A percentile compares a stretch with the other conserved stretches of the same genome.
Conservation (phyloP, 352 stramenopile genomes). For the Pythium rishiriense region DNA sequence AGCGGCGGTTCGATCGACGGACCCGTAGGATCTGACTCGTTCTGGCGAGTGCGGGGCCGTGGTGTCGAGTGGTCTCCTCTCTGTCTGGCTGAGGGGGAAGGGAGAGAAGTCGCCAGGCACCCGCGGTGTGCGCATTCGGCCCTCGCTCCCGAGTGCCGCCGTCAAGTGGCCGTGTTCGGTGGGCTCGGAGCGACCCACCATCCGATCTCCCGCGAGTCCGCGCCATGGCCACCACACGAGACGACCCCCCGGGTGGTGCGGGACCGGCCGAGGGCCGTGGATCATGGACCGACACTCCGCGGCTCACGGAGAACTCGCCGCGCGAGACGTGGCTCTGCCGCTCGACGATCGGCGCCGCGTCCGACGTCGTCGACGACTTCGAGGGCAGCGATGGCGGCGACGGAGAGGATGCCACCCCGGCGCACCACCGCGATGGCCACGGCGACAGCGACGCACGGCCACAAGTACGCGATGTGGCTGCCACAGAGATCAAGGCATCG, state of each 20-base stretch:
- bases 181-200: slow-evolving; percentile 1
- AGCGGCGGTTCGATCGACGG: slow-evolving; percentile 13
- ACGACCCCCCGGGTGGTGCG: neutral
- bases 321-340: slow-evolving; percentile 56
- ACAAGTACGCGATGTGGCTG: neutral
- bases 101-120: too few species aligned
- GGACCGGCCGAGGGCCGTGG: neutral
- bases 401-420: too few species aligned
- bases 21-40: slow-evolving; percentile 10
- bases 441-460: slow-evolving; percentile 6
- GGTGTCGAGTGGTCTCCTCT: too few species aligned
- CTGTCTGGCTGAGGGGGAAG: too few species aligned
- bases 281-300: neutral
- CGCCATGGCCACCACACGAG: neutral
- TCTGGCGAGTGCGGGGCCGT: slow-evolving; percentile 7
- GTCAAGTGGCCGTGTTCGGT: neutral
- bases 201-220: slow-evolving; percentile 10
- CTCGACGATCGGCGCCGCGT: slow-evolving; percentile 50
- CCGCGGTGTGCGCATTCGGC: too few species aligned
- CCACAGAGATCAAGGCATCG: neutral
- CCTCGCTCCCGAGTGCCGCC: too few species aligned
- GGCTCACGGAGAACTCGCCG: neutral
- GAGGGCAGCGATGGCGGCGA: slow-evolving; percentile 18
- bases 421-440: neutral
- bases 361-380: slow-evolving; percentile 34